phyloP scores from a whole-genome alignment of 2,329 filamentous ascomycete species.

The Cylindrodendrum hubeiense region DNA sequence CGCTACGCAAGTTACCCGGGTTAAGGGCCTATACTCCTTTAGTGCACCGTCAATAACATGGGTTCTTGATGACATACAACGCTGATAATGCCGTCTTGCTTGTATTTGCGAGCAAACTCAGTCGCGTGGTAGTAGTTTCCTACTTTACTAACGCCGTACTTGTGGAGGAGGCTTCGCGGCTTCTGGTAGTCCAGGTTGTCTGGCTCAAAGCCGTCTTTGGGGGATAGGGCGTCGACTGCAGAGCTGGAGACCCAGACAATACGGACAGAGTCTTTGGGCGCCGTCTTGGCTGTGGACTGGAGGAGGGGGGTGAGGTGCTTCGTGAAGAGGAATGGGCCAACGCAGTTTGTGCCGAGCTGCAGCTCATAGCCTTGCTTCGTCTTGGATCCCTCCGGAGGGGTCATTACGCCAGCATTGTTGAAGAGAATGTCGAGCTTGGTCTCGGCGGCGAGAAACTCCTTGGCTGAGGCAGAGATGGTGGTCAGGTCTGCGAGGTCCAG shows the following conservation, averaged over 20 bases:
- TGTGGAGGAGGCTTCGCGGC: slow-evolving; percentile 35
- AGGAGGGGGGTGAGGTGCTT: slow-evolving; percentile 53
- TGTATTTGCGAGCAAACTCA: slow-evolving; percentile 46
- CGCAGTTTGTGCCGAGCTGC: slow-evolving; percentile 56
- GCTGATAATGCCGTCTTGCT: slow-evolving; percentile 45
- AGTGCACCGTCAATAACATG: not conserved
- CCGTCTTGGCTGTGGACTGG: slow-evolving; percentile 48
- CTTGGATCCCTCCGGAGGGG: slow-evolving; percentile 53
- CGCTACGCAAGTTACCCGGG: slow-evolving; percentile 38
- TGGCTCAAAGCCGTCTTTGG: slow-evolving; percentile 40
- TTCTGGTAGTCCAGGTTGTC: slow-evolving; percentile 46
- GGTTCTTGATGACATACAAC: slow-evolving; percentile 22
- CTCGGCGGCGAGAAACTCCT: slow-evolving; percentile 47
- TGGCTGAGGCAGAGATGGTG: slow-evolving; percentile 49
- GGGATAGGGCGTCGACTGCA: slow-evolving; percentile 42
- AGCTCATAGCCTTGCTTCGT: slow-evolving; percentile 58
- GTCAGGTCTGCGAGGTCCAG: slow-evolving; percentile 59
- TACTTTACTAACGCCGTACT: slow-evolving; percentile 49
- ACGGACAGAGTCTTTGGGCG: slow-evolving; percentile 46
- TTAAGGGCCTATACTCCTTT: slow-evolving; percentile 34
- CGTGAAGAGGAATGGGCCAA: slow-evolving; percentile 56
- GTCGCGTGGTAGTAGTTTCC: slow-evolving; percentile 47
- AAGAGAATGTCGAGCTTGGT: slow-evolving; percentile 54
- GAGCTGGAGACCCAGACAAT: slow-evolving; percentile 50
- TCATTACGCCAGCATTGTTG: slow-evolving; percentile 61